Evolutionary conservation across 768 basidiomycete genomes (phyloP).

Genomic region (Gelatoporia subvermispora): DNA sequence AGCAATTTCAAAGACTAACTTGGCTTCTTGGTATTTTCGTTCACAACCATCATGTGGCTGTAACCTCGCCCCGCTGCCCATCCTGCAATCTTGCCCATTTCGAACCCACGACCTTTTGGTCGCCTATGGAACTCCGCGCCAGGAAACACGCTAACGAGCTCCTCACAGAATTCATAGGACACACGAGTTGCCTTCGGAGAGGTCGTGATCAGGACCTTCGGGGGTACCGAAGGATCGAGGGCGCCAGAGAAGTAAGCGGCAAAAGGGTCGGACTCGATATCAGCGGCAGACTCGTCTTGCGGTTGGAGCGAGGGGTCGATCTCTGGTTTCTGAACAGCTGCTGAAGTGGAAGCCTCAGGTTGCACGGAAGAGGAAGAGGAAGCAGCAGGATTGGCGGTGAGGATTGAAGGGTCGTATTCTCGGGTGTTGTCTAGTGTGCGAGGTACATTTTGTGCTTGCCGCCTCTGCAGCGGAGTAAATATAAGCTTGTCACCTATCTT

Average conservation of each 20-base stretch:
- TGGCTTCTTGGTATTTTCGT: conserved; percentile 91
- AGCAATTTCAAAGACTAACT: conserved; percentile 50
- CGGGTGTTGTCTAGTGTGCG: conserved; percentile 91
- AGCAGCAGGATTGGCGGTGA: conserved; percentile 46
- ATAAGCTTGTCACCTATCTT: too few species aligned
- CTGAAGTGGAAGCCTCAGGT: conserved; percentile 26
- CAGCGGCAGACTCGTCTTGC: conserved; percentile 56
- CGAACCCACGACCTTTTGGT: conserved; percentile 86
- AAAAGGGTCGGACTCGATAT: conserved; percentile 73
- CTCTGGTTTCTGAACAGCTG: conserved; percentile 17
- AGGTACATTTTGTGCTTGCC: conserved; percentile 80
- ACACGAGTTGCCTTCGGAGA: conserved; percentile 82
- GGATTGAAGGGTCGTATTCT: conserved; percentile 70
- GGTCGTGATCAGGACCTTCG: conserved; percentile 88
- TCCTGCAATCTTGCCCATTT: conserved; percentile 83
- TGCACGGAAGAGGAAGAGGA: conserved; percentile 12
- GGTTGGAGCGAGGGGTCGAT: conserved; percentile 25
- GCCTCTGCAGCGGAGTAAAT: conserved; percentile 11
- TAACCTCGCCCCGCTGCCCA: conserved; percentile 92
- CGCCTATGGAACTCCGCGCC: conserved; percentile 86
- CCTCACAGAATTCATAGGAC: conserved; percentile 92
- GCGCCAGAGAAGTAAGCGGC: conserved; percentile 68
- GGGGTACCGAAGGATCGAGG: conserved; percentile 66
- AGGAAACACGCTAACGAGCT: conserved; percentile 83
- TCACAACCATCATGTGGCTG: conserved; percentile 86